Percentiles rank a stretch among this genome's conserved stretches.
Conservation (phyloP, 306 rosid species). For the Pyrus bretschneideri region DNA sequence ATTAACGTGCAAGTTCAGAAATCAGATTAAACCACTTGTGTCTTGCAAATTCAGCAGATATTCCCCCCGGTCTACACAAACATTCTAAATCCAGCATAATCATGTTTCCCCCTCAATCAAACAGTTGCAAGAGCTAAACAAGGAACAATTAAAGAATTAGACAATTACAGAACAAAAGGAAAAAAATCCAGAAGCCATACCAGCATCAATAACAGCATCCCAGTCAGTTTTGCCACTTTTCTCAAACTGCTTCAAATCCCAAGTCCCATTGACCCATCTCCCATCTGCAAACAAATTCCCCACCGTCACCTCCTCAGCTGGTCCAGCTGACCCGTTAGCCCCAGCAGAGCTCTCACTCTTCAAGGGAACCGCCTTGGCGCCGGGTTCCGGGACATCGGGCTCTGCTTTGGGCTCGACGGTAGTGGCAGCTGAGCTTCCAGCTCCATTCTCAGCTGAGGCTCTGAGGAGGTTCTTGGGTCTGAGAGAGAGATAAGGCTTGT, state of each 20-base stretch:
- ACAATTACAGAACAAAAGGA: background rate
- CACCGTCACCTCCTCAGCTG: conserved; percentile 30
- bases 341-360: conserved; percentile 27
- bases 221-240: conserved; percentile 70
- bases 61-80: background rate
- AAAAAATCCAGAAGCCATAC: conserved; percentile 33
- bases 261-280: conserved; percentile 81
- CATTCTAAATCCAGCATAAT: background rate
- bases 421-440: conserved; percentile 31
- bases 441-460: conserved; percentile 55
- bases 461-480: conserved; percentile 32
- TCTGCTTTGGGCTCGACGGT: conserved; percentile 16
- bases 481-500: conserved; percentile 27
- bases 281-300: conserved; percentile 44
- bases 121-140: background rate
- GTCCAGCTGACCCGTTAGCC: conserved; percentile 46
- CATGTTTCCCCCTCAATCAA: background rate
- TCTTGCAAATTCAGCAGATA: background rate
- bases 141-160: background rate
- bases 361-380: conserved; percentile 15
- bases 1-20: background rate
- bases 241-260: conserved; percentile 90
- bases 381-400: conserved; percentile 20
- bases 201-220: conserved; percentile 97
- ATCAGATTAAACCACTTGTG: background rate